phyloP scores from a whole-genome alignment of 2,329 filamentous ascomycete genomes.

The Aciculosporium take region DNA sequence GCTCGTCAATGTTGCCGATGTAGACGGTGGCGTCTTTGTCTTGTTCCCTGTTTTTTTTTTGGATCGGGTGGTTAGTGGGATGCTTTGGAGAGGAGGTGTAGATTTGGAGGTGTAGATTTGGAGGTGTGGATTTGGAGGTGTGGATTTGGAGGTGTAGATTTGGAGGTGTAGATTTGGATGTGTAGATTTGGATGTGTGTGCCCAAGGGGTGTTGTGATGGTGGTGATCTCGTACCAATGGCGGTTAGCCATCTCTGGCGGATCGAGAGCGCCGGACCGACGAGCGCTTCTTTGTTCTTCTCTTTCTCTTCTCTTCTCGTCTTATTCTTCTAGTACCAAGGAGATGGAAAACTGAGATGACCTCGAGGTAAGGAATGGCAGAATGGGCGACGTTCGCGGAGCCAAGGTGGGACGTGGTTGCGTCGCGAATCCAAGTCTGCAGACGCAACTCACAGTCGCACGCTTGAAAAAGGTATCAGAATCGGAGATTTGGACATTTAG shows the following conservation, averaged over 20 bases:
- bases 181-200: not conserved
- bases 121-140: too few species aligned
- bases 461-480: not conserved
- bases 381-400: not conserved
- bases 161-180: not conserved
- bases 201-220: too few species aligned
- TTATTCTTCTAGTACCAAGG: not conserved
- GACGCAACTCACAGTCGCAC: too few species aligned
- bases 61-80: not conserved
- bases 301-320: not conserved
- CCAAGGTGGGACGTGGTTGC: too few species aligned
- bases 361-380: not conserved
- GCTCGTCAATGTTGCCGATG: constrained; percentile 96
- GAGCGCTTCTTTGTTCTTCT: not conserved
- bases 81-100: not conserved
- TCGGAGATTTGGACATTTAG: constrained; percentile 5
- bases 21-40: constrained; percentile 98
- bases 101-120: not conserved
- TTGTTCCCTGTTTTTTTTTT: constrained; percentile 56
- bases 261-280: not conserved
- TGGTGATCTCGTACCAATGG: constrained; percentile 49
- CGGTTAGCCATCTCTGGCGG: constrained; percentile 45
- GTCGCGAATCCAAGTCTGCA: too few species aligned
- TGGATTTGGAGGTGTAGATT: too few species aligned
- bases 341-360: not conserved